A percentile compares a stretch with the other conserved stretches of the same genome.
phyloP scores from a whole-genome alignment of 2,329 filamentous ascomycete species.

The Apiospora malaysiana region DNA sequence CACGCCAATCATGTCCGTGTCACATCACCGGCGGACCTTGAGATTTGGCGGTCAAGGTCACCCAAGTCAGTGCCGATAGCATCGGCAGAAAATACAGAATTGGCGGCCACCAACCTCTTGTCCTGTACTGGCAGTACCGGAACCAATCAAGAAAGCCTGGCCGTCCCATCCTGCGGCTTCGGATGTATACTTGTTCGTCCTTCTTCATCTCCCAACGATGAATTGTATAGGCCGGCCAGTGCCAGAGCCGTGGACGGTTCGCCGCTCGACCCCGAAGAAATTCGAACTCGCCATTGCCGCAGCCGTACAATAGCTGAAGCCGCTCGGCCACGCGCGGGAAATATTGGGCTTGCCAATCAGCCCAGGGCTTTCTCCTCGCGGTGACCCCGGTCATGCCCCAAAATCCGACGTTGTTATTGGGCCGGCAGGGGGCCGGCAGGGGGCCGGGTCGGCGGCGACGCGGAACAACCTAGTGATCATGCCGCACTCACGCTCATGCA shows the following conservation, averaged over 20 bases:
- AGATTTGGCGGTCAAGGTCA: not conserved
- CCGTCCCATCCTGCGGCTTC: not conserved
- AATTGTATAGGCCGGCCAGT: not conserved
- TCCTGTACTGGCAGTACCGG: not conserved
- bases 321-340: not conserved
- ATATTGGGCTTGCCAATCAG: not conserved
- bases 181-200: not conserved
- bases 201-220: not conserved
- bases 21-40: not conserved
- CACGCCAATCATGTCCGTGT: not conserved
- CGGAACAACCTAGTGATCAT: not conserved
- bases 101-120: not conserved
- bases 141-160: not conserved
- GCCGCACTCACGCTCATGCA: not conserved
- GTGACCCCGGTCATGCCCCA: too few species aligned
- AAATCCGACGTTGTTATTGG: not conserved
- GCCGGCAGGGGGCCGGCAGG: too few species aligned
- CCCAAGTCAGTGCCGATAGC: not conserved
- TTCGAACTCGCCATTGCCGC: not conserved
- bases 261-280: not conserved
- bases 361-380: not conserved
- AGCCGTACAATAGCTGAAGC: not conserved
- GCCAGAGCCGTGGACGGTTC: not conserved
- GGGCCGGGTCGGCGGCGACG: not conserved
- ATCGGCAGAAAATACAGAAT: too few species aligned